A percentile compares a stretch with the other conserved stretches of the same genome.
Conservation (phyloP, 2,329 filamentous ascomycete species). For the Zymoseptoria ardabiliae region DNA sequence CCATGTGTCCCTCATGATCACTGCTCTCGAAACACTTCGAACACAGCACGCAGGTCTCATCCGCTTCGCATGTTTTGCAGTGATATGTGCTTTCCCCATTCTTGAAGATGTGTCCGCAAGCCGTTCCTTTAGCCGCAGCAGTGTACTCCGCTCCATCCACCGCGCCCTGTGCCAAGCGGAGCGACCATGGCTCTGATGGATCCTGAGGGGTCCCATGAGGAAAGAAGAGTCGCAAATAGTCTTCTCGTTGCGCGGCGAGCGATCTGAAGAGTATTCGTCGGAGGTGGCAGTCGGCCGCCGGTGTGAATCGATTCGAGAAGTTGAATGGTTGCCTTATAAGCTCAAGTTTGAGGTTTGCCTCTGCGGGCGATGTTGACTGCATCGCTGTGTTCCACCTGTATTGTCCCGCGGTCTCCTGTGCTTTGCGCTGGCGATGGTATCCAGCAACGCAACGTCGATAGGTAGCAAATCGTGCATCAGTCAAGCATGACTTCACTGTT, state of each 20-base stretch:
- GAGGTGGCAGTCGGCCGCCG: conserved; percentile 63
- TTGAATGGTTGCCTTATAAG: conserved; percentile 69
- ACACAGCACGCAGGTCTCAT: conserved; percentile 93
- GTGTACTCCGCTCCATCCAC: conserved; percentile 92
- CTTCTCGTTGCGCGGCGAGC: conserved; percentile 65
- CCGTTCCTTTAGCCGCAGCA: conserved; percentile 80
- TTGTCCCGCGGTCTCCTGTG: neutral
- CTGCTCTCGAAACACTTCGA: conserved; percentile 91
- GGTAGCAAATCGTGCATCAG: conserved; percentile 1
- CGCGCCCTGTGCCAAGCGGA: conserved; percentile 84
- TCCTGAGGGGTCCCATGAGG: conserved; percentile 52
- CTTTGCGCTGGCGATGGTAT: neutral
- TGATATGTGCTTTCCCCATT: conserved; percentile 86
- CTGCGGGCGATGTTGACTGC: conserved; percentile 39
- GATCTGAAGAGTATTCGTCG: conserved; percentile 78
- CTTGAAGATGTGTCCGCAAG: conserved; percentile 96
- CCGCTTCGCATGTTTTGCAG: conserved; percentile 87
- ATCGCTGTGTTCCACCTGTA: conserved; percentile 4
- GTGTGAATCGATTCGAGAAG: conserved; percentile 68
- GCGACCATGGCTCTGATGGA: conserved; percentile 50
- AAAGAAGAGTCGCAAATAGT: conserved; percentile 75
- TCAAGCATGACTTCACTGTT: conserved; percentile 5
- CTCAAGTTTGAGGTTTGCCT: conserved; percentile 76
- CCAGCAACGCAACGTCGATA: neutral
- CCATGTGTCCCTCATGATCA: conserved; percentile 87